Evolutionary conservation across 306 rosid genomes (phyloP).

Genomic region (Cicer yamashitae): DNA sequence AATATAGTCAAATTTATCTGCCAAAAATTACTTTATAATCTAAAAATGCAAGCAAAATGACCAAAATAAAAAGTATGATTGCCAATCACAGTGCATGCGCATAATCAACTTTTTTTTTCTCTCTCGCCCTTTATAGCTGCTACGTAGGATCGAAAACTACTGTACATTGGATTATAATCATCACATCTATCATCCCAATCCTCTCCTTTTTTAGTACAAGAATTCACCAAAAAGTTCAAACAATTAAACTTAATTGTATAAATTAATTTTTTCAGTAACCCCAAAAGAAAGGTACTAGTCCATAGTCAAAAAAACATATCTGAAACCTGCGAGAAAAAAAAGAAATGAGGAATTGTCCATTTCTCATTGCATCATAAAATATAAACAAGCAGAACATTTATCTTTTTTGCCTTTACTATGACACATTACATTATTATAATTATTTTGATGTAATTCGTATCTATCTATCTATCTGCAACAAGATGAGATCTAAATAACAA

Average conservation of each 20-base stretch:
- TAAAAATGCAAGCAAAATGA: constrained; percentile 28
- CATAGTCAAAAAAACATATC: constrained; percentile 42
- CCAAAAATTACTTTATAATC: constrained; percentile 42
- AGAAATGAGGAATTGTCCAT: constrained; percentile 37
- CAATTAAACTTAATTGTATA: too few species aligned
- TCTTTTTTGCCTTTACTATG: background rate
- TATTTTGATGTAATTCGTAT: constrained; percentile 3
- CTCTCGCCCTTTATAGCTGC: constrained; percentile 35
- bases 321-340: constrained; percentile 25
- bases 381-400: background rate
- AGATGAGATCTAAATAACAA: constrained; percentile 45
- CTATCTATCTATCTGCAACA: background rate
- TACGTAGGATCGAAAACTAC: constrained; percentile 41
- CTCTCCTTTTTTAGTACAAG: constrained; percentile 38
- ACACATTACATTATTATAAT: background rate
- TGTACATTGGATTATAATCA: constrained; percentile 36
- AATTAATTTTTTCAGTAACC: too few species aligned
- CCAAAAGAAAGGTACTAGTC: background rate
- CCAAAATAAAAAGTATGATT: constrained; percentile 48
- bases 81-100: constrained; percentile 51
- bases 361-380: constrained; percentile 21
- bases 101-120: constrained; percentile 32
- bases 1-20: constrained; percentile 55
- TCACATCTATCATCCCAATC: constrained; percentile 43
- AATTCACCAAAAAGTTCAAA: constrained; percentile 25